These are phyloP conservation scores for Phyllosticta paracitricarpa DNA, from an alignment of 2,329 filamentous ascomycete species.

Conservation along the genomic window DNA sequence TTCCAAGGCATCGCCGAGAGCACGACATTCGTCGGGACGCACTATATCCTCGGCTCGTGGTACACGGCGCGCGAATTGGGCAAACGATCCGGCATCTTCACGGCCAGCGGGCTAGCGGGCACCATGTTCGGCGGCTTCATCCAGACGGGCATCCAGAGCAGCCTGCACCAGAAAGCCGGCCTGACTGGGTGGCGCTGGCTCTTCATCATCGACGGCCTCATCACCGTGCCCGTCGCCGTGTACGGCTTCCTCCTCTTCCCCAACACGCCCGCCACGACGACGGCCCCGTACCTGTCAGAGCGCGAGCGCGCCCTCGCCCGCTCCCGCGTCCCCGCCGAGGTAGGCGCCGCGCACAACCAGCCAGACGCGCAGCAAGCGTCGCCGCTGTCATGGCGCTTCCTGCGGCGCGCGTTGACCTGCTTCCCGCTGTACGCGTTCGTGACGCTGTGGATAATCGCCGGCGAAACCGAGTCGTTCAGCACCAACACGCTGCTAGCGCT, in stretches of 20 bases:
- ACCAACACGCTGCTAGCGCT: conserved; percentile 49
- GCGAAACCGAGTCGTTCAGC: conserved; percentile 61
- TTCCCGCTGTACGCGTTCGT: conserved; percentile 60
- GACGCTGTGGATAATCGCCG: conserved; percentile 58
- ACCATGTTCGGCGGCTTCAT: conserved; percentile 55
- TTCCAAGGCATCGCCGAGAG: conserved; percentile 46
- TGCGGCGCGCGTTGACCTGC: conserved; percentile 46
- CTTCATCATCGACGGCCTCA: conserved; percentile 41
- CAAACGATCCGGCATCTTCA: conserved; percentile 53
- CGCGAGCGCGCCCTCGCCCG: conserved; percentile 34
- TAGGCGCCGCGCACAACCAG: conserved; percentile 27
- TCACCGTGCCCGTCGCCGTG: conserved; percentile 47
- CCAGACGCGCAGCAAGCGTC: conserved; percentile 25
- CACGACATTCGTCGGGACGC: conserved; percentile 47
- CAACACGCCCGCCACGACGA: conserved; percentile 34
- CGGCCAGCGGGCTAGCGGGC: conserved; percentile 48
- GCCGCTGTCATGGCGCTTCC: conserved; percentile 40
- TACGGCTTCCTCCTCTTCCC: conserved; percentile 43
- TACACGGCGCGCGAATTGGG: conserved; percentile 52
- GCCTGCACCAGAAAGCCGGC: conserved; percentile 38
- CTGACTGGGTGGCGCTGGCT: conserved; percentile 46
- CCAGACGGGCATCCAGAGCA: conserved; percentile 42
- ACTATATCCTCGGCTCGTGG: conserved; percentile 53
- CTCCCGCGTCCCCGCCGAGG: conserved; percentile 34
- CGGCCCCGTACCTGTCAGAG: conserved; percentile 32